Base-by-base conservation (phyloP, 345 rosid genomes). In the Iberis pinnata region DNA sequence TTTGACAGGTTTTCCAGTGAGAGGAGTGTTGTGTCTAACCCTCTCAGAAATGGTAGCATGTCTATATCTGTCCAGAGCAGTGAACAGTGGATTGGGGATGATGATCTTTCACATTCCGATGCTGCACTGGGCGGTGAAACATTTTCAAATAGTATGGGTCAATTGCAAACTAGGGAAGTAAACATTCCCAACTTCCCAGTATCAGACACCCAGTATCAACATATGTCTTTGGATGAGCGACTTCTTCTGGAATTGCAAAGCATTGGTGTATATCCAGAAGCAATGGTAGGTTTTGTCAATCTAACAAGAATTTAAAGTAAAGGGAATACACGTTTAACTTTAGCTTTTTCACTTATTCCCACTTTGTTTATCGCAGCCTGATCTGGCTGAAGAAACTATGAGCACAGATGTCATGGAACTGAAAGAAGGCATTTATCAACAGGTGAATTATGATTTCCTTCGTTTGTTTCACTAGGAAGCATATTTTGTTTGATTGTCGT, bases 211-310 rank as follows among this genome's bases (percentile, higher is more conserved):
- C 84, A 83, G 60, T 92, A 92, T 80, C 88, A 79, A 51, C 67
- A 24, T 22, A 80, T 83, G 90, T 65, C 71, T 61, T 71, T 93
- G 48, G 85, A 93, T 54, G 95, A 88, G 53, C 82, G 76, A 70
- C 68, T 88, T 64, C 64, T 88, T 71, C 63, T 93, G 74, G 99
- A 93, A 78, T 69, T 88, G 5, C 86, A 82, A 53, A 81, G 89
- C 76, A 80, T 93, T 54, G 95, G 96, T 68, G 58, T 93, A 40
- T 82, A 70, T 63, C 85, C 95, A 2, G 98, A 92, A 55, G 65
- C 70, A 58, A 70, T 83, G 94, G 99, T 93, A 74, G 39, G 80
- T 53, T 53, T 57, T 43, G 0, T 60, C n/a, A n/a, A 19, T 60
- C 8, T 53, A 44, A 46, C 8, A 40, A 26, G 29, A 18, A 26